Evolutionary conservation across 257 asterid species (phyloP), one percentile per base, ranked within the genome.

Genomic region (Cynanchum wilfordii): DNA sequence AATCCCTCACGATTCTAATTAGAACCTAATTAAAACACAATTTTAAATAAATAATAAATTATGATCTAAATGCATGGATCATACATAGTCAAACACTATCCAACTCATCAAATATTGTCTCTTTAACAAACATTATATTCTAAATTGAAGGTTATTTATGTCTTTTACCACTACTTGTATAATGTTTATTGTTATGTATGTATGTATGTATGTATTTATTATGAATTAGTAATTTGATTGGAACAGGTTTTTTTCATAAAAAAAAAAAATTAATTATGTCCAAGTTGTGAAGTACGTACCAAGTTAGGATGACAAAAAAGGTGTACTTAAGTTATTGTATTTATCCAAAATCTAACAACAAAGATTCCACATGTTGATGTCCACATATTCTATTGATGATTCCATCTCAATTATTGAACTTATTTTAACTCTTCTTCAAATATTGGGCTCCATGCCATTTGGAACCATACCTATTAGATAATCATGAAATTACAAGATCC

Each of bases 201-300:
- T 33, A 33, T 33, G 4, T 33, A 33, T 33, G 0, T 33, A 33
- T 33, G 4, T 33, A 33, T n/a, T n/a, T 33, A 33, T 33, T 33
- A 33, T 33, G 38, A 3, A 42, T 12, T 27, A 67, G 4, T 9
- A 2, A 3, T 24, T 57, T 9, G 13, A 9, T 25, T 58, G 11
- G 38, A 33, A 33, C 4, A 33, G 38, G 4, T 30, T 2, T 30
- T 30, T 30, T 30, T n/a, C n/a, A n/a, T n/a, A n/a, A n/a, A n/a
- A n/a, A n/a, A n/a, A n/a, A n/a, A 30, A 30, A 30, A 30, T 33
- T 19, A 58, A 58, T 7, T 44, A 58, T 45, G 69, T 33, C 68
- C 69, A 72, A 72, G 58, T 25, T 25, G 69, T 16, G 52, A 27
- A 72, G 76, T 72, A 72, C 59, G 76, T 72, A 72, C 69, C 66